Evolutionary conservation across 2,329 filamentous ascomycete genomes (phyloP).

Genomic region (Pestalotiopsis sp.): DNA sequence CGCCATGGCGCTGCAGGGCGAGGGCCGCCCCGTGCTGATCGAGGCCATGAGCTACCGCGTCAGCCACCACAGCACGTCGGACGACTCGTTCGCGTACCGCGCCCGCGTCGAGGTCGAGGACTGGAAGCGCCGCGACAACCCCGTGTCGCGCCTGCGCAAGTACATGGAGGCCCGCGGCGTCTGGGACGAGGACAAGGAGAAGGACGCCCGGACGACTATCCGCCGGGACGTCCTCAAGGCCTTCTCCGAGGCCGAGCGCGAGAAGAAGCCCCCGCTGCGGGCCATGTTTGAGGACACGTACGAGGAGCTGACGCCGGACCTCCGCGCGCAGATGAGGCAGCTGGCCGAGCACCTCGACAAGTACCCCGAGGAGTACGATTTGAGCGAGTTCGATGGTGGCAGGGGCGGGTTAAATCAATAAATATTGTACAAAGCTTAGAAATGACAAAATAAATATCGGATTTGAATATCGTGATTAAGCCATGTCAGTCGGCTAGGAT

Average conservation of each 20-base stretch:
- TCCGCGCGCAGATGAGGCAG: conserved; percentile 71
- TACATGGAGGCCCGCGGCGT: conserved; percentile 82
- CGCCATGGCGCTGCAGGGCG: conserved; percentile 73
- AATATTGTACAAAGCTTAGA: not conserved
- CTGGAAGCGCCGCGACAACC: conserved; percentile 90
- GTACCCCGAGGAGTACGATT: conserved; percentile 92
- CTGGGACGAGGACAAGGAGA: conserved; percentile 86
- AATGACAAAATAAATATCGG: not conserved
- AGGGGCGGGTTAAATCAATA: conserved; percentile 56
- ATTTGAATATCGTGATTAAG: not conserved
- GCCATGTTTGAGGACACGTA: conserved; percentile 87
- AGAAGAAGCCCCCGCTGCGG: conserved; percentile 73
- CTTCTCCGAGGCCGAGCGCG: conserved; percentile 80
- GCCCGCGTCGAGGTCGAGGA: conserved; percentile 92
- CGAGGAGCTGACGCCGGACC: conserved; percentile 79
- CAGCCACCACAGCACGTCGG: conserved; percentile 93
- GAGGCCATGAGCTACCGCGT: conserved; percentile 99
- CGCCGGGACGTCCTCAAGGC: conserved; percentile 78
- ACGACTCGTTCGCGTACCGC: conserved; percentile 95
- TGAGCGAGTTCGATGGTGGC: conserved; percentile 74
- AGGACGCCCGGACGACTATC: conserved; percentile 62
- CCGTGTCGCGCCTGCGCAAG: conserved; percentile 80
- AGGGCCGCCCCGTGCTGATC: conserved; percentile 81
- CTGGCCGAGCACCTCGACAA: conserved; percentile 75
- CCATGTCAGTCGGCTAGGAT: not conserved